These are phyloP conservation scores for Microsporum audouinii DNA, from an alignment of 2,329 filamentous ascomycete genomes.

Conservation along the genomic window DNA sequence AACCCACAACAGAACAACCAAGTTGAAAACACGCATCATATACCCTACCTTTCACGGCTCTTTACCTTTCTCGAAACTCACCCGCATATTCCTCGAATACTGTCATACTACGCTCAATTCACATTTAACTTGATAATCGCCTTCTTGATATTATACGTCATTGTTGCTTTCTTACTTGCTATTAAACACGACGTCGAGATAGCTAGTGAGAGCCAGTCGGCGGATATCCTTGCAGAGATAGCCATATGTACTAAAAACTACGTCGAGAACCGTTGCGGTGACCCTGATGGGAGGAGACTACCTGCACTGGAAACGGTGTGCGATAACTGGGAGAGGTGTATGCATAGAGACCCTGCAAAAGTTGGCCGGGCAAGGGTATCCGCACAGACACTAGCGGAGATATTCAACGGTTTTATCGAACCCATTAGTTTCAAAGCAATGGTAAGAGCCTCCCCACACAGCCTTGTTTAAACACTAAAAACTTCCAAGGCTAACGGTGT, in stretches of 20 bases:
- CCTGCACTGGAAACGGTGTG: slow-evolving; percentile 66
- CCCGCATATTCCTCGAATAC: slow-evolving; percentile 52
- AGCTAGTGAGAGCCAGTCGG: slow-evolving; percentile 57
- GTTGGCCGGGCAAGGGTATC: slow-evolving; percentile 71
- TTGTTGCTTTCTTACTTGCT: slow-evolving; percentile 57
- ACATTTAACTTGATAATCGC: slow-evolving; percentile 41
- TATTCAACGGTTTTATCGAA: slow-evolving; percentile 88
- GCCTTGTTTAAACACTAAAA: neutral
- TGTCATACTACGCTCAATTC: slow-evolving; percentile 57
- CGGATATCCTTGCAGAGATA: slow-evolving; percentile 61
- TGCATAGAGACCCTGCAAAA: slow-evolving; percentile 67
- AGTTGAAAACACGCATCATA: slow-evolving; percentile 12
- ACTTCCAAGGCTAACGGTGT: slow-evolving; percentile 13
- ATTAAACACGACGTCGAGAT: slow-evolving; percentile 64
- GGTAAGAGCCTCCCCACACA: slow-evolving; percentile 33
- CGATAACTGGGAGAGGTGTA: slow-evolving; percentile 73
- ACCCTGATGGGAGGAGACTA: slow-evolving; percentile 43
- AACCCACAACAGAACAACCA: neutral
- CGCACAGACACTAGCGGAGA: slow-evolving; percentile 78
- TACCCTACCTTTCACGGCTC: slow-evolving; percentile 36
- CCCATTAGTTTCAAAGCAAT: slow-evolving; percentile 77
- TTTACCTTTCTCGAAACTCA: slow-evolving; percentile 54
- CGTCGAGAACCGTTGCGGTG: slow-evolving; percentile 61
- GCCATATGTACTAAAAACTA: slow-evolving; percentile 62
- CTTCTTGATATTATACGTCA: slow-evolving; percentile 46